A percentile compares a stretch with the other conserved stretches of the same genome.
These are phyloP conservation scores for Scleromitrula shiraiana DNA, from an alignment of 2,329 filamentous ascomycete species.

Conservation along the genomic window DNA sequence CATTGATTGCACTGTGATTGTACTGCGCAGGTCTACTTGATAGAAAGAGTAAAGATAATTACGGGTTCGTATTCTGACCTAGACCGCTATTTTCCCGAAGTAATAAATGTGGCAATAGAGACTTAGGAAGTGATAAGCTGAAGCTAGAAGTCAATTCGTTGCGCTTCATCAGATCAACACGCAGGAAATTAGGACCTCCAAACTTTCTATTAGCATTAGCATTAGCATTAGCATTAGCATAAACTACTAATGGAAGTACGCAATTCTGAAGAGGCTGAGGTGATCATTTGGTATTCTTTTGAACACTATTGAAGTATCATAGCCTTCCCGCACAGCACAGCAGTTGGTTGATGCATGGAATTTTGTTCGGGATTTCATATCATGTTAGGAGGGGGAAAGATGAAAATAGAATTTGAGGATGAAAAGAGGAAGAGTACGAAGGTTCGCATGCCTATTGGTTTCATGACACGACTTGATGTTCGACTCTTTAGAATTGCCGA, in stretches of 20 bases:
- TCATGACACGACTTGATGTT: background rate
- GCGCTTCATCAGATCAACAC: background rate
- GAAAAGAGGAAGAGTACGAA: background rate
- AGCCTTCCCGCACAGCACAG: conserved; percentile 19
- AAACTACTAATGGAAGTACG: background rate
- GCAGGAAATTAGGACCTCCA: background rate
- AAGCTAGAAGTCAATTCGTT: background rate
- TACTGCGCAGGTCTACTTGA: background rate
- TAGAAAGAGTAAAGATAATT: background rate
- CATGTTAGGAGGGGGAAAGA: background rate
- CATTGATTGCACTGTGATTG: background rate
- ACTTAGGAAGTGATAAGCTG: background rate
- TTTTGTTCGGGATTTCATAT: conserved; percentile 5
- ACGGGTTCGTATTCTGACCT: background rate
- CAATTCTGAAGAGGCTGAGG: conserved; percentile 16
- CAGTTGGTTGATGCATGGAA: conserved; percentile 17
- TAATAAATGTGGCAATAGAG: background rate
- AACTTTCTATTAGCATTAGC: background rate
- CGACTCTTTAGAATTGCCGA: background rate
- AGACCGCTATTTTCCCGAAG: background rate
- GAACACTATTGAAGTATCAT: background rate
- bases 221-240: background rate
- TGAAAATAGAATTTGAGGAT: background rate
- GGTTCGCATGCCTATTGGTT: conserved; percentile 3
- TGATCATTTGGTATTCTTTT: background rate